Conservation (phyloP, 768 basidiomycete genomes). For the Boletus huronensis region DNA sequence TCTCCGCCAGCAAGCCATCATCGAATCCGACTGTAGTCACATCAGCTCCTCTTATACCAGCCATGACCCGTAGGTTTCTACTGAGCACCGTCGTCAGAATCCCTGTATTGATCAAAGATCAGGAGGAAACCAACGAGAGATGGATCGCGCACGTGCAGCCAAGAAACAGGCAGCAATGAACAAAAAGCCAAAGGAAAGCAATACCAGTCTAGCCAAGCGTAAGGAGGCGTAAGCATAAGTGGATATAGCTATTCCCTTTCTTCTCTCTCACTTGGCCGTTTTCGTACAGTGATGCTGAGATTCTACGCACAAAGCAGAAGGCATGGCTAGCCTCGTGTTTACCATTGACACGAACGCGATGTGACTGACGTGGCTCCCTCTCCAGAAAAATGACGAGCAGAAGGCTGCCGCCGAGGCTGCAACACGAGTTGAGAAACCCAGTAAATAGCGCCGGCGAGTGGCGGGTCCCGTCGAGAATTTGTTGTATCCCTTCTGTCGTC, state of each 20-base stretch:
- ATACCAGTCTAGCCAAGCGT: conserved; percentile 56
- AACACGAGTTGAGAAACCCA: conserved; percentile 8
- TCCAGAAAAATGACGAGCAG: conserved; percentile 55
- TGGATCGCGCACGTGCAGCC: conserved; percentile 67
- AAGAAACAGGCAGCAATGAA: conserved; percentile 56
- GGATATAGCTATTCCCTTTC: conserved; percentile 11
- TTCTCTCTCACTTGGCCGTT: conserved; percentile 24
- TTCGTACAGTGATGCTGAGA: conserved; percentile 65
- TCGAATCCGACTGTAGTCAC: conserved; percentile 9
- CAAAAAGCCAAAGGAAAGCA: conserved; percentile 74
- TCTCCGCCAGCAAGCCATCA: conserved; percentile 5
- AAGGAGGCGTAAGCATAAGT: conserved; percentile 64
- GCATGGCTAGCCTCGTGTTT: conserved; percentile 35
- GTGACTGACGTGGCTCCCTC: conserved; percentile 6
- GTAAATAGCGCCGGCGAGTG: conserved; percentile 37
- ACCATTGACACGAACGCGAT: background rate
- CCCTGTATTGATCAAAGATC: conserved; percentile 14
- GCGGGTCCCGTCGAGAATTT: conserved; percentile 3
- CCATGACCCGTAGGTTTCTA: conserved; percentile 54
- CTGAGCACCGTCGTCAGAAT: background rate
- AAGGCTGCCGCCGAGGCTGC: conserved; percentile 33
- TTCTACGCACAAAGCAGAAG: conserved; percentile 76
- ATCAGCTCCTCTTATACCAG: background rate
- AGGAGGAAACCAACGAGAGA: conserved; percentile 85
- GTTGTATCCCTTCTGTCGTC: no score